Evolutionary conservation across 805 yeast genomes (phyloP).

Genomic region (Wickerhamiella sorbophila): DNA sequence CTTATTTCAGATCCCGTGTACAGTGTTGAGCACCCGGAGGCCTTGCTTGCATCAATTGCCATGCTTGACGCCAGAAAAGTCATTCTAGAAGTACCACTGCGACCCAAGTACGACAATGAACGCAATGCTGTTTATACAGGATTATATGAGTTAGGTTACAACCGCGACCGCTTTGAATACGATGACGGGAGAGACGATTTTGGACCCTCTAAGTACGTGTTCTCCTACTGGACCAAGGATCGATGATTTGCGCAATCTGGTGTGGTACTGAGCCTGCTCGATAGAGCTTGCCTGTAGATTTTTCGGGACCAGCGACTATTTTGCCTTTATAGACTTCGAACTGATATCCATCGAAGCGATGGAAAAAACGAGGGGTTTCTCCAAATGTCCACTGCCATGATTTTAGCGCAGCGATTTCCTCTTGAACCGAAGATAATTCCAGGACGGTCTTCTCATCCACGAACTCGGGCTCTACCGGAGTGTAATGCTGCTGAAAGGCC

Average conservation of each 20-base stretch:
- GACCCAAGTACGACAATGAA: constrained; percentile 52
- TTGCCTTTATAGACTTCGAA: constrained; percentile 40
- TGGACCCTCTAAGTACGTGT: constrained; percentile 47
- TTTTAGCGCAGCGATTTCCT: constrained; percentile 29
- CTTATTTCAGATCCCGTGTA: constrained; percentile 82
- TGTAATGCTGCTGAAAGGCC: constrained; percentile 29
- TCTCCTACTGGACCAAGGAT: constrained; percentile 16
- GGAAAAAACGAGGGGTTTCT: constrained; percentile 58
- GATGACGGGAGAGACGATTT: constrained; percentile 76
- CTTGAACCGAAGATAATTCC: constrained; percentile 13
- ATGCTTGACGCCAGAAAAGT: constrained; percentile 33
- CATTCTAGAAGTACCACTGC: constrained; percentile 60
- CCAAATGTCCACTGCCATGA: constrained; percentile 69
- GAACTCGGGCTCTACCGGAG: constrained; percentile 6
- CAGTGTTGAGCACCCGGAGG: constrained; percentile 62
- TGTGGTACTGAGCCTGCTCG: constrained; percentile 10
- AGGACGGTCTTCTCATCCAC: constrained; percentile 5
- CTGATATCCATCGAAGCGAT: constrained; percentile 29
- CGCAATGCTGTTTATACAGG: constrained; percentile 46
- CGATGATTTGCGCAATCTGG: neutral
- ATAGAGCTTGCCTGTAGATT: constrained; percentile 17
- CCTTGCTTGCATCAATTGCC: constrained; percentile 49
- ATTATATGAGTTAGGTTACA: constrained; percentile 26
- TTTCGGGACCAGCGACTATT: constrained; percentile 8
- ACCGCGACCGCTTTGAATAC: constrained; percentile 26